phyloP scores from a whole-genome alignment of 768 basidiomycete genomes.

The Kwoniella dendrophila region DNA sequence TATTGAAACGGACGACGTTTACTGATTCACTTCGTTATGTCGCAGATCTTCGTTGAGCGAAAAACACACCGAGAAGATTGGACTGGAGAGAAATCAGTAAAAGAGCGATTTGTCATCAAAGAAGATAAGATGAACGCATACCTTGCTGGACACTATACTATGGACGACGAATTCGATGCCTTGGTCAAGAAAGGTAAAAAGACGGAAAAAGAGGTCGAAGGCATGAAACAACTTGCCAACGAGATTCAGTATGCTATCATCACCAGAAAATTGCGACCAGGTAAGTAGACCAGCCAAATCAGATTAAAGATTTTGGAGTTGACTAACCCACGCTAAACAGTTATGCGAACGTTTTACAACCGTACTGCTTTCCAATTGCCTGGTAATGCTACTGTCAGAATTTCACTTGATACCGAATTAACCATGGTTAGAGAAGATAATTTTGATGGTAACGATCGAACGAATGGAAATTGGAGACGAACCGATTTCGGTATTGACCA shows the following conservation, averaged over 20 bases:
- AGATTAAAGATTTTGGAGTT: neutral
- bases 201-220: constrained; percentile 82
- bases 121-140: constrained; percentile 92
- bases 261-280: constrained; percentile 77
- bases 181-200: constrained; percentile 89
- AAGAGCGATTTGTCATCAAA: constrained; percentile 92
- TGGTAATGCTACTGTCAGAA: constrained; percentile 96
- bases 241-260: constrained; percentile 92
- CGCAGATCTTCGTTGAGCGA: constrained; percentile 59
- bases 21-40: neutral
- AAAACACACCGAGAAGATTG: constrained; percentile 87
- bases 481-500: constrained; percentile 90
- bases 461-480: constrained; percentile 88
- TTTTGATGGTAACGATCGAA: constrained; percentile 80
- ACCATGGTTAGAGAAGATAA: constrained; percentile 94
- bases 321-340: constrained; percentile 57
- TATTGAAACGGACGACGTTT: neutral
- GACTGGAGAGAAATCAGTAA: constrained; percentile 99
- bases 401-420: constrained; percentile 95
- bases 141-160: constrained; percentile 82
- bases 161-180: constrained; percentile 88
- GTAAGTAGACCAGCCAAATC: constrained; percentile 58
- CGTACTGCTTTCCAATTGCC: constrained; percentile 98
- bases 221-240: constrained; percentile 93
- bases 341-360: constrained; percentile 97